Base-by-base conservation (phyloP, 495 filamentous ascomycete genomes). In the Stereocaulon alpinum region DNA sequence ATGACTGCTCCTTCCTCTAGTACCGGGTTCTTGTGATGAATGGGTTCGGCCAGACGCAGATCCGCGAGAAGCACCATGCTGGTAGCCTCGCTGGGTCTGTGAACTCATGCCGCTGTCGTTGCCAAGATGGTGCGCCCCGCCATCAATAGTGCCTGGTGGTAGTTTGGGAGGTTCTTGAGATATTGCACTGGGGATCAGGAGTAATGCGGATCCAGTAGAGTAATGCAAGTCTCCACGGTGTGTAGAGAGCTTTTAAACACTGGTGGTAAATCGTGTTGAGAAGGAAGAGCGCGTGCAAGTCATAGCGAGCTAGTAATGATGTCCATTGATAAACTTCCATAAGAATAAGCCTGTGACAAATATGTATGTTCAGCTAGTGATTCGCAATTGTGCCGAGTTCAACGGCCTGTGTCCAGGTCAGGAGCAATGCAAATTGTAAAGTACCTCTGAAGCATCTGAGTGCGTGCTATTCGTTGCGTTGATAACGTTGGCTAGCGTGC, bases 81-180 rank as follows among this genome's bases (percentile, higher is more conserved):
- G 49, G n/a, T 52, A 52, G 27, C 49, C 49, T 37, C 49, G 18
- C 49, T 52, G 49, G 49, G 49, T n/a, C 24, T 52, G 27, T n/a
- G 49, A 52, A 18, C 15, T 29, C 49, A 52, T 52, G 34, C 29
- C 30, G n/a, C 17, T 52, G 30, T 30, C 30, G 30, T 55, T 55
- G 3, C 52, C 24, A 22, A 20, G 50, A 41, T 6, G 11, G 24
- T 9, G 7, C 18, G 20, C 20, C 17, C 24, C 37, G 52, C 37
- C 37, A 40, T 55, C 14, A 41, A 22, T 34, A 6, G 37, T 2
- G 6, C 14, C 34, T 37, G 24, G 37, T 1, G 40, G 27, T 11
- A 5, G n/a, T 20, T 22, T 27, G 18, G 6, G 27, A 42, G 6
- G 4, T 27, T n/a, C 22, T 40, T 17, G 52, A 40, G 52, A 55